Conservation (phyloP, 2,329 filamentous ascomycete species). For the Aspergillus oerlinghausenensis region DNA sequence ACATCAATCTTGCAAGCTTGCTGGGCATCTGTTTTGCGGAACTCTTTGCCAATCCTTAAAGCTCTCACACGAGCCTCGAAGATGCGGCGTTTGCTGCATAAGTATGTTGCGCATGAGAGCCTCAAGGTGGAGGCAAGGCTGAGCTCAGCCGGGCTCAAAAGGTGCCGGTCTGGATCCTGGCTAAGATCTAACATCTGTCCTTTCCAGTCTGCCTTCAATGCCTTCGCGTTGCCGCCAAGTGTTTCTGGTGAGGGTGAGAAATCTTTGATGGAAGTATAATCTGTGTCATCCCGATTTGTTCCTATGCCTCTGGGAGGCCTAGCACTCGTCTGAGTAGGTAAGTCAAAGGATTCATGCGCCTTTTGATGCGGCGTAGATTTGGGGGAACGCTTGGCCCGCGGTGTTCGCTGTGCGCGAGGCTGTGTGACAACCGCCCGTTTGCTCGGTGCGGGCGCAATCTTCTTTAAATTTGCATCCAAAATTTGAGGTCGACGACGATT, state of each 20-base stretch:
- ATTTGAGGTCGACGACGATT: slow-evolving; percentile 33
- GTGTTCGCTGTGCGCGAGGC: slow-evolving; percentile 26
- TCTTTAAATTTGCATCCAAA: slow-evolving; percentile 33
- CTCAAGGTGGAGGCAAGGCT: slow-evolving; percentile 71
- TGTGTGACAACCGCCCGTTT: slow-evolving; percentile 25
- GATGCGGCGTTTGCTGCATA: slow-evolving; percentile 89
- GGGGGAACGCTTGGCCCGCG: slow-evolving; percentile 36
- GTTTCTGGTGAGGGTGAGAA: slow-evolving; percentile 66
- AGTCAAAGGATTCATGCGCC: slow-evolving; percentile 34
- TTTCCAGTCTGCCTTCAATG: slow-evolving; percentile 83
- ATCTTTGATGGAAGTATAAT: slow-evolving; percentile 68
- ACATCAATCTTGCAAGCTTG: slow-evolving; percentile 98
- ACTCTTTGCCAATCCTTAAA: slow-evolving; percentile 67
- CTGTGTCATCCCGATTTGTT: slow-evolving; percentile 74
- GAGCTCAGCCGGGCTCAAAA: slow-evolving; percentile 76
- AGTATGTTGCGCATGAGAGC: slow-evolving; percentile 80
- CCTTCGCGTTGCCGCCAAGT: slow-evolving; percentile 62
- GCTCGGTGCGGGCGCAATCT: slow-evolving; percentile 36
- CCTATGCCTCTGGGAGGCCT: slow-evolving; percentile 44
- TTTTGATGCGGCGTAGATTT: slow-evolving; percentile 40
- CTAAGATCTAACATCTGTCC: slow-evolving; percentile 71
- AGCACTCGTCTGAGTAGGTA: slow-evolving; percentile 29
- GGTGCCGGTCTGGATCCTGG: slow-evolving; percentile 62
- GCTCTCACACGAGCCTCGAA: slow-evolving; percentile 72
- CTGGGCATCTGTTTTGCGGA: slow-evolving; percentile 92